Evolutionary conservation across 305 asterid species (phyloP).

Genomic region (Nicotiana rustica): DNA sequence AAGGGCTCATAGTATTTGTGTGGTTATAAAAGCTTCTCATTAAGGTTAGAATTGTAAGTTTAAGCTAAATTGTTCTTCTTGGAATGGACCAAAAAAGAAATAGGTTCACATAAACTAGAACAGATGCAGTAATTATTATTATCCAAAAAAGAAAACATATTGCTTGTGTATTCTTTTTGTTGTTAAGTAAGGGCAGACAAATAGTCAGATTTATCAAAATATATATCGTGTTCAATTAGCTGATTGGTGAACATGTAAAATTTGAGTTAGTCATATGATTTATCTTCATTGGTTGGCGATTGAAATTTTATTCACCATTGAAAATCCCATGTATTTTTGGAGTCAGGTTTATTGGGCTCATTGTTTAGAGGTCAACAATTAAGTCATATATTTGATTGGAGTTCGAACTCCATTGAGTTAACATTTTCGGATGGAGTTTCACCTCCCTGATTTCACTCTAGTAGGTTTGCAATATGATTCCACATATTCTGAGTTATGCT

Average conservation of each 20-base stretch:
- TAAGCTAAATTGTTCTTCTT: no score
- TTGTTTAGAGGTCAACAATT: background rate
- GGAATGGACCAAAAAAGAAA: no score
- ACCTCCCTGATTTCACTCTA: background rate
- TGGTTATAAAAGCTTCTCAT: no score
- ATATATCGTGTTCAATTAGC: background rate
- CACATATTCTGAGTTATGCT: background rate
- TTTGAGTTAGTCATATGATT: background rate
- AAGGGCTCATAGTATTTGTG: no score
- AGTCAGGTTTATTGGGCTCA: background rate
- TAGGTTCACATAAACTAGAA: no score
- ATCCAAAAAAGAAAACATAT: background rate
- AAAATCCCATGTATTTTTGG: background rate
- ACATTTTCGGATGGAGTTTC: background rate
- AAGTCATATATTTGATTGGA: background rate
- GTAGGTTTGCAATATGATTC: background rate
- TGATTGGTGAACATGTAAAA: background rate
- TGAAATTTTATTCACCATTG: background rate
- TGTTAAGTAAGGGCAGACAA: background rate
- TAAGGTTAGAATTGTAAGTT: no score
- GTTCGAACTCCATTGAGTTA: background rate
- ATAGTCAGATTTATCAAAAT: no score
- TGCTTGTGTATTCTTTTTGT: conserved; percentile 6
- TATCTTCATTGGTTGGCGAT: background rate
- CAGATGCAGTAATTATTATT: no score